Conservation (phyloP, 2,329 filamentous ascomycete genomes). For the Tympanopsis confertula region DNA sequence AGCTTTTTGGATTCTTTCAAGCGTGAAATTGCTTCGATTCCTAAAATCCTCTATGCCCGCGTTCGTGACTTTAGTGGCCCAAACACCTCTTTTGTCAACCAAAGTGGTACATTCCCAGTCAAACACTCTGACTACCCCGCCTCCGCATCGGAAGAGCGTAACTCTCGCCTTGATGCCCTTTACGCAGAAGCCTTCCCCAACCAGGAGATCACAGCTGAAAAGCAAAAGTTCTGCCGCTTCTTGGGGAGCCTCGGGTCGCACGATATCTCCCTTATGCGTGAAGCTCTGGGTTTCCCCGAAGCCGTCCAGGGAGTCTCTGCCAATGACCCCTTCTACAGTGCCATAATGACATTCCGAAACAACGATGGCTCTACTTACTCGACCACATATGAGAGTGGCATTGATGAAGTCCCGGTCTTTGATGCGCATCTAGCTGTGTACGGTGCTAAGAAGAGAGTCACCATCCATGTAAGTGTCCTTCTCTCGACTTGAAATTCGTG, state of each 20-base stretch:
- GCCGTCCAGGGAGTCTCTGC: background rate
- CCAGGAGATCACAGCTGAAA: background rate
- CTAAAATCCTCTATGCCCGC: background rate
- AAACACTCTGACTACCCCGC: conserved; percentile 26
- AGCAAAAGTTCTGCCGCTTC: background rate
- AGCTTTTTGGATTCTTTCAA: background rate
- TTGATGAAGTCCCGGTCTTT: background rate
- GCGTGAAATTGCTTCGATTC: background rate
- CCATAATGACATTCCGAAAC: conserved; percentile 1
- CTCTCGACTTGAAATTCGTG: too few species aligned
- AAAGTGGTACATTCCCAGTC: conserved; percentile 23
- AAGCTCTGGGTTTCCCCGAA: background rate
- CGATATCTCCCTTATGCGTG: background rate
- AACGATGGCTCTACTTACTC: background rate
- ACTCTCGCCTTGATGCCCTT: conserved; percentile 1
- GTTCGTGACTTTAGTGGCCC: background rate
- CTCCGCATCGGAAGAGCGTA: background rate
- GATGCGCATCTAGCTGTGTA: background rate
- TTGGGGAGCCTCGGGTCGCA: background rate
- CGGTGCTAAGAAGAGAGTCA: background rate
- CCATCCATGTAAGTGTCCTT: too few species aligned
- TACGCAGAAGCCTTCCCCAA: background rate
- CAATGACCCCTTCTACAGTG: background rate
- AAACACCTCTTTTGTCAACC: conserved; percentile 22
- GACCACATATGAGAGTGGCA: background rate